These are phyloP conservation scores for Erythrobasidium yunnanense DNA, from an alignment of 768 basidiomycete species.

Conservation along the genomic window DNA sequence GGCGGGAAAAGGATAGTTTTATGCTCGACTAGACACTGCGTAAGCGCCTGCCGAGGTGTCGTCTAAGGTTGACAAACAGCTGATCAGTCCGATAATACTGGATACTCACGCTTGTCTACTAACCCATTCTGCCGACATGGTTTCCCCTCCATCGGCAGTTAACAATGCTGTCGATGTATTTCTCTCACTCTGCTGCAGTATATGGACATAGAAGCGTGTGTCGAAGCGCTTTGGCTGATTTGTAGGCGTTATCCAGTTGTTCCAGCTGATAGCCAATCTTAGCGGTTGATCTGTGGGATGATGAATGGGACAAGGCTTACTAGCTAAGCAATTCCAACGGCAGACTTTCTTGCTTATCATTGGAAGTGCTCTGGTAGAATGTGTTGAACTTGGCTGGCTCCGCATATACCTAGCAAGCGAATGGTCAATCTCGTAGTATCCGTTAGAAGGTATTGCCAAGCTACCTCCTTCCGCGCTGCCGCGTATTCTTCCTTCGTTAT, in stretches of 20 bases:
- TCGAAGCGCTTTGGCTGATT: conserved; percentile 31
- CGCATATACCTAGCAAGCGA: too few relatives aligned
- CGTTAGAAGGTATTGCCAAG: neutral
- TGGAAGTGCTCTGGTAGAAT: too few relatives aligned
- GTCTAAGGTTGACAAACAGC: neutral
- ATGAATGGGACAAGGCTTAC: neutral
- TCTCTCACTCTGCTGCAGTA: conserved; percentile 20
- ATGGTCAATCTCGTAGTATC: too few relatives aligned
- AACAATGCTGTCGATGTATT: neutral
- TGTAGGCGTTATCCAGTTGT: conserved; percentile 19
- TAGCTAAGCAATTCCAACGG: neutral
- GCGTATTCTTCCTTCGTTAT: neutral
- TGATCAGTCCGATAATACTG: neutral
- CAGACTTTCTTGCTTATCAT: neutral
- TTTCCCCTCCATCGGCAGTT: conserved; percentile 30
- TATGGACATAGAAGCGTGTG: conserved; percentile 34
- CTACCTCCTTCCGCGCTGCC: conserved; percentile 29
- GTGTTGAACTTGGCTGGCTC: too few relatives aligned
- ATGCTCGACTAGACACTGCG: neutral
- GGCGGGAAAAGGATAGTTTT: conserved; percentile 35
- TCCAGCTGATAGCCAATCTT: neutral
- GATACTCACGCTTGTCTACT: neutral
- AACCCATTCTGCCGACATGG: conserved; percentile 31
- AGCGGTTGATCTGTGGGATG: neutral
- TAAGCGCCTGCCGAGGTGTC: neutral